Conservation (phyloP, 257 asterid species). For the Nyctanthes arbortristis region DNA sequence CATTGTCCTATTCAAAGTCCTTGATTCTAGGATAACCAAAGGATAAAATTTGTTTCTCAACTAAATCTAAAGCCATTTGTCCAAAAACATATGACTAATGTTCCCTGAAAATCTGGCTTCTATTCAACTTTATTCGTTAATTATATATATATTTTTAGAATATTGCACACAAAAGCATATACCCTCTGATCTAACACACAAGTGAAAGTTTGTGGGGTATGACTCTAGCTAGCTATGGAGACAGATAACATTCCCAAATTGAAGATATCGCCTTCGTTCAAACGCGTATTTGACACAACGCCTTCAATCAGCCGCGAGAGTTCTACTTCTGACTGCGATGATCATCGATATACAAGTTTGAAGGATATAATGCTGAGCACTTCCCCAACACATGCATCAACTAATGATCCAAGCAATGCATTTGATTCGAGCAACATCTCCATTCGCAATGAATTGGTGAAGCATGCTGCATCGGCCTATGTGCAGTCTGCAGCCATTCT, state of each 20-base stretch:
- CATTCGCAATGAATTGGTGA: conserved; percentile 59
- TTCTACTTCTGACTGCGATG: conserved; percentile 26
- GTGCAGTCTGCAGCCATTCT: conserved; percentile 56
- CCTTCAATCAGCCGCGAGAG: conserved; percentile 19
- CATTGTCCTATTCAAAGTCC: conserved; percentile 36
- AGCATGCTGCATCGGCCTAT: conserved; percentile 73
- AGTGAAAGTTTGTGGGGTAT: too few species aligned
- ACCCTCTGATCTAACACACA: too few species aligned
- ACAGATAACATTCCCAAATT: conserved; percentile 23
- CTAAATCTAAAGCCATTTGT: conserved; percentile 18
- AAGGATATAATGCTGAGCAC: conserved; percentile 43
- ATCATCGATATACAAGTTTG: conserved; percentile 46
- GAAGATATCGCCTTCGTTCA: conserved; percentile 33
- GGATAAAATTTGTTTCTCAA: conserved; percentile 2
- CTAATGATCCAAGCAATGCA: conserved; percentile 4
- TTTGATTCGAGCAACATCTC: conserved; percentile 38
- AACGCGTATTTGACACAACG: conserved; percentile 28
- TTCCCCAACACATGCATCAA: conserved; percentile 24
- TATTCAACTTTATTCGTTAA: conserved; percentile 18
- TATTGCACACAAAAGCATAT: too few species aligned
- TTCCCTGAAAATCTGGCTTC: conserved; percentile 13
- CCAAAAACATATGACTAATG: not conserved
- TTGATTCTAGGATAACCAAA: conserved; percentile 28
- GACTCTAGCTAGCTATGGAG: too few species aligned
- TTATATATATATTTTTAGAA: too few species aligned